A percentile compares a stretch with the other conserved stretches of the same genome.
These are phyloP conservation scores for Chamaecyparis obtusa DNA, from an alignment of 75 land plant species.

Conservation along the genomic window DNA sequence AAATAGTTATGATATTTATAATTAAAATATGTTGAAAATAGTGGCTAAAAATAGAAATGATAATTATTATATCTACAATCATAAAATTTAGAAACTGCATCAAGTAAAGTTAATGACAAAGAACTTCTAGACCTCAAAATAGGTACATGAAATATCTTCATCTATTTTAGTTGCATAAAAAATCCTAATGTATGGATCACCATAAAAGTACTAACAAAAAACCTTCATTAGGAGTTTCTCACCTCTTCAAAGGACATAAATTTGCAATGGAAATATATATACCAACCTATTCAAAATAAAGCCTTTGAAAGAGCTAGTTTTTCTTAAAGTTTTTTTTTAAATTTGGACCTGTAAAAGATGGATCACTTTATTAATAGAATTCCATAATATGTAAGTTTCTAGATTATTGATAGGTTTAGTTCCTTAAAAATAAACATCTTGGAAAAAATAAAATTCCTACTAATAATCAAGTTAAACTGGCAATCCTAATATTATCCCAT, in stretches of 20 bases:
- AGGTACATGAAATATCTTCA: neutral
- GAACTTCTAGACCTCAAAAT: neutral
- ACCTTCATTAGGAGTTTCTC: neutral
- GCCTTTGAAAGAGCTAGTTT: constrained; percentile 16
- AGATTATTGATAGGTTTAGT: neutral
- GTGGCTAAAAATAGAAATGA: too few relatives aligned
- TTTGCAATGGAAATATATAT: neutral
- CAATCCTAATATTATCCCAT: neutral
- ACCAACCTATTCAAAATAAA: neutral
- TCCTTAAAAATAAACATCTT: neutral
- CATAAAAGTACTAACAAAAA: neutral
- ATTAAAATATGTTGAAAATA: too few relatives aligned
- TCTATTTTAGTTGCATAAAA: neutral
- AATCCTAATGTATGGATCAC: neutral
- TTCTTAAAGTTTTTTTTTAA: constrained; percentile 35
- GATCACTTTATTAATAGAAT: neutral
- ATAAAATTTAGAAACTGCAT: neutral
- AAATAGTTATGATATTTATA: too few relatives aligned
- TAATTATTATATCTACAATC: neutral
- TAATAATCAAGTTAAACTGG: neutral
- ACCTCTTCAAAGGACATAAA: neutral
- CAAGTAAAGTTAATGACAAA: neutral
- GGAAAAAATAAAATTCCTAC: neutral
- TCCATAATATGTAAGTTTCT: neutral
- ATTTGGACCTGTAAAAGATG: constrained; percentile 32